Percentiles rank a stretch among this genome's conserved stretches.
phyloP scores from a whole-genome alignment of 176 grass and related monocot genomes.

The Coix lacrymajobi region DNA sequence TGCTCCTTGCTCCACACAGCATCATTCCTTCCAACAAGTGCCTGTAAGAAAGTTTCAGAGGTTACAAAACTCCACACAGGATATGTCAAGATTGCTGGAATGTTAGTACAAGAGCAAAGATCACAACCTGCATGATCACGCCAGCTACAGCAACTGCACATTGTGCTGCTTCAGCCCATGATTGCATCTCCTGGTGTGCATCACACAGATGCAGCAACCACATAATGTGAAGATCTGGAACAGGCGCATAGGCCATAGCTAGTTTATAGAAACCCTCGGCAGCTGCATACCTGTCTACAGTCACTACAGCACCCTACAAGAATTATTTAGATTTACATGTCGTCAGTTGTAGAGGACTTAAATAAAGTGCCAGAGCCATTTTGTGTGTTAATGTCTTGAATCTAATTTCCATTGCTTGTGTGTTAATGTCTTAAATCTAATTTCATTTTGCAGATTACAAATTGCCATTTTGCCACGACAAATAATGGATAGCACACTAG shows the following conservation, averaged over 20 bases:
- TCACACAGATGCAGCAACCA: conserved; percentile 98
- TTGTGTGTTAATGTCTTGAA: neutral
- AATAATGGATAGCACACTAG: conserved; percentile 16
- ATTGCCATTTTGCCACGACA: conserved; percentile 7
- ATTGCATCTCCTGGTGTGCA: conserved; percentile 99
- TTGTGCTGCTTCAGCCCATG: conserved; percentile 98
- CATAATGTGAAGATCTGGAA: conserved; percentile 99
- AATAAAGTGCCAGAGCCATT: conserved; percentile 5
- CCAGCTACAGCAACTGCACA: conserved; percentile 99
- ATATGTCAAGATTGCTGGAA: conserved; percentile 6
- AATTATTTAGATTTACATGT: conserved; percentile 23
- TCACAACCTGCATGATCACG: conserved; percentile 95
- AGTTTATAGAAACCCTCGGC: conserved; percentile 96
- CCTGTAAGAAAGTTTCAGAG: conserved; percentile 42
- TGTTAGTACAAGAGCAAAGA: neutral
- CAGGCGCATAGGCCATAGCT: conserved; percentile 83
- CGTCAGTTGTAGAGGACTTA: conserved; percentile 20
- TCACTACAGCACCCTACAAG: conserved; percentile 70
- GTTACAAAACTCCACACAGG: conserved; percentile 21
- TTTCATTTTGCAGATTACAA: neutral
- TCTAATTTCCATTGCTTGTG: neutral
- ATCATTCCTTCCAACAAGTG: conserved; percentile 97
- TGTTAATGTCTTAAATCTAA: neutral
- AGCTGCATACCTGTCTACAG: conserved; percentile 77
- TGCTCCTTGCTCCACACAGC: conserved; percentile 90